Percentiles rank a stretch among this genome's conserved stretches.
These are phyloP conservation scores for Gossypium mustelinum DNA, from an alignment of 345 rosid genomes.

Conservation along the genomic window DNA sequence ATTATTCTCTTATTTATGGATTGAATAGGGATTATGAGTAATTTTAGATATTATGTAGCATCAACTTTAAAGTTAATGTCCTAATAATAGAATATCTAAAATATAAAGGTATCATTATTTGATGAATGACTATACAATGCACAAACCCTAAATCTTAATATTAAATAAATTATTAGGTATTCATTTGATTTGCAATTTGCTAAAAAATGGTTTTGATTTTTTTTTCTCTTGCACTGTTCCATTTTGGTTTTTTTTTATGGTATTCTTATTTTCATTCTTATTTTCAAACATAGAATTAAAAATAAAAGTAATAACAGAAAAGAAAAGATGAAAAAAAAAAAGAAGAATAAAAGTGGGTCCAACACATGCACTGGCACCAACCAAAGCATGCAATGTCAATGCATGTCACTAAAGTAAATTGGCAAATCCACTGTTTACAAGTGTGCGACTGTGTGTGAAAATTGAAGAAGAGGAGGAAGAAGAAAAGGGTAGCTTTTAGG, in stretches of 20 bases:
- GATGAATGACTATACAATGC: no score
- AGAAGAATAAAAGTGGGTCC: background rate
- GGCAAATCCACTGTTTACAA: background rate
- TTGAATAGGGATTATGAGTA: fast-evolving
- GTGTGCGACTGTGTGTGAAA: background rate
- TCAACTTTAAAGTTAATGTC: no score
- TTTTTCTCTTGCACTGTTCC: background rate
- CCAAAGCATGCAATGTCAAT: background rate
- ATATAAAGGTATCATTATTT: no score
- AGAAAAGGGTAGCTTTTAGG: background rate
- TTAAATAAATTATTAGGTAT: no score
- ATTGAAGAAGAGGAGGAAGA: background rate
- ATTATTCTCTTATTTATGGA: no score
- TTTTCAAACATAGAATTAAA: background rate
- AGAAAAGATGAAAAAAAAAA: background rate
- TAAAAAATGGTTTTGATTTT: background rate
- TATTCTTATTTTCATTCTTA: background rate
- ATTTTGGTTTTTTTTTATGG: background rate
- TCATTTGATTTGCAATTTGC: no score
- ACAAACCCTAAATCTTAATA: no score
- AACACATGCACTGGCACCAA: background rate
- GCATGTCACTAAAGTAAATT: background rate
- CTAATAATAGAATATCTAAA: no score
- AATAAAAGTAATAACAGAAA: background rate
- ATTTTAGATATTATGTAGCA: no score